phyloP scores from a whole-genome alignment of 495 filamentous ascomycete genomes.

The Xylaria scruposa region DNA sequence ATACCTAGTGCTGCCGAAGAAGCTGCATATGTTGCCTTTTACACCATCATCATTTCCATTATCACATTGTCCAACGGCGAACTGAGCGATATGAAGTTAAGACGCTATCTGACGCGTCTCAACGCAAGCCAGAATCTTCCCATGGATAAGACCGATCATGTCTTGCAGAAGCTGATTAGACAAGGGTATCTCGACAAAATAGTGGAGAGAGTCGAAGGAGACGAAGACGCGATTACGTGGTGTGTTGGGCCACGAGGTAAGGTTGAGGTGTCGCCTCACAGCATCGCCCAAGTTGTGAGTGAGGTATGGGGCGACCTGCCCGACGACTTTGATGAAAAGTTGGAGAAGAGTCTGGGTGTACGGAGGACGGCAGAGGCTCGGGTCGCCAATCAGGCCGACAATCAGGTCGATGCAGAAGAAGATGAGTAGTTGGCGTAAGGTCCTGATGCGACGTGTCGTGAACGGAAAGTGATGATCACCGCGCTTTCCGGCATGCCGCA shows the following conservation, averaged over 20 bases:
- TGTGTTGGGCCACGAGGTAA: constrained; percentile 84
- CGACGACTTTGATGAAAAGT: constrained; percentile 59
- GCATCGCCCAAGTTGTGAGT: constrained; percentile 72
- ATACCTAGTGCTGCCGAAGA: constrained; percentile 70
- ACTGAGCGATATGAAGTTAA: constrained; percentile 74
- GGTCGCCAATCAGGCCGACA: constrained; percentile 37
- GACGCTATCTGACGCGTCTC: constrained; percentile 73
- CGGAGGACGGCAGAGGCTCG: constrained; percentile 35
- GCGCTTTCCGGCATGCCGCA: not conserved
- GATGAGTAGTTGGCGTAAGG: constrained; percentile 9
- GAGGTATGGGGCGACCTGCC: constrained; percentile 60
- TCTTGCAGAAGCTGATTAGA: constrained; percentile 75
- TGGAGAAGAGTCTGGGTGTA: constrained; percentile 61
- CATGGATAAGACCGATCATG: constrained; percentile 74
- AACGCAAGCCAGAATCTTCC: constrained; percentile 80
- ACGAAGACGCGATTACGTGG: constrained; percentile 79
- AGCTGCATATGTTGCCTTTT: constrained; percentile 78
- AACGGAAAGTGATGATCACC: not conserved
- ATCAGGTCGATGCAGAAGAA: constrained; percentile 45
- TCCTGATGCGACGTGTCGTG: not conserved
- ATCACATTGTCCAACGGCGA: constrained; percentile 73
- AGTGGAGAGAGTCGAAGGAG: constrained; percentile 64
- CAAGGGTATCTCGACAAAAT: constrained; percentile 83
- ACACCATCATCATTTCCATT: constrained; percentile 77
- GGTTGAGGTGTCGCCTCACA: constrained; percentile 78